Base-by-base conservation (phyloP, 108 stramenopile genomes). In the Pseudonitzschia pungens region DNA sequence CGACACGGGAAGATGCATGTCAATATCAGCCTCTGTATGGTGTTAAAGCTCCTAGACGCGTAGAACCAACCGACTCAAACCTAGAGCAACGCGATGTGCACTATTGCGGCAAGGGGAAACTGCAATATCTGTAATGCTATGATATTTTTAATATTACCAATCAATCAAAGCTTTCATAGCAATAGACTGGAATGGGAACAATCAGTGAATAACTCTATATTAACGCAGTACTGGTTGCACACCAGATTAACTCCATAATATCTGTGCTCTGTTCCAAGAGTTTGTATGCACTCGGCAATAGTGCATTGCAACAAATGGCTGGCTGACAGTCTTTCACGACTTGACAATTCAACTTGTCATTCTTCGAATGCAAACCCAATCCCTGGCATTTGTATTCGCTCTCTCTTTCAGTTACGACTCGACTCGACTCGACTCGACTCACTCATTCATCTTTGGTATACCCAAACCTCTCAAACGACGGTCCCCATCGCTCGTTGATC, bases 401-500 rank as follows among this genome's bases (percentile, higher is more conserved):
- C n/a, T n/a, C n/a, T n/a, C n/a, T n/a, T n/a, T n/a, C n/a, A n/a
- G n/a, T n/a, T n/a, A n/a, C n/a, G n/a, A n/a, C n/a, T n/a, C n/a
- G n/a, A 58, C 12, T 26, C 2, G 21, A 16, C 15, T 31, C 2
- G 26, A 58, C 29, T 26, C 15, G 53, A 24, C 24, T 24, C 5
- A 9, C 26, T 20, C 0, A 12, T 69, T 32, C n/a, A 52, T 79
- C 42, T 24, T 32, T 71, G 20, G 0, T 52, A 48, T 82, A 82
- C 0, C 73, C 81, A 21, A 82, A 71, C 18, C 48, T 28, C 28
- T 77, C 77, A 65, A 77, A 82, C 16, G 71, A 68, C 18, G 22
- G 29, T n/a, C 71, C 71, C 81, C 81, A 82, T 59, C 81, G 72
- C 27, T 74, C 36, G 48, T 68, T 41, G 53, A 82, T 63, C 7